Conservation (phyloP, 306 rosid genomes). For the Corylus heterophylla region DNA sequence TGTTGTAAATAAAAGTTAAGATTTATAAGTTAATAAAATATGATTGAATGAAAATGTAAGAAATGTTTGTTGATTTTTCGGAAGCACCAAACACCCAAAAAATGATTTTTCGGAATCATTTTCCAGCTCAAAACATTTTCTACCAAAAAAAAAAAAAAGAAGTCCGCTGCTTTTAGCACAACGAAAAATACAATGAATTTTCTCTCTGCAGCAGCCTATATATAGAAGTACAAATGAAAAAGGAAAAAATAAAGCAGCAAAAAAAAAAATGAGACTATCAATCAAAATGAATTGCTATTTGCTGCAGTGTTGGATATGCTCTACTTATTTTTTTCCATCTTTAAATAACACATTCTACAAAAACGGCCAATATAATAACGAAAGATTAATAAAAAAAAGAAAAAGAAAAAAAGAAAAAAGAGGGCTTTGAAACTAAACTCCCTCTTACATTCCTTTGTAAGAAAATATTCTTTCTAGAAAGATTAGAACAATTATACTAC, state of each 20-base stretch:
- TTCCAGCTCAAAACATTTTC: too few species aligned
- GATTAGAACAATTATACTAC: conserved; percentile 53
- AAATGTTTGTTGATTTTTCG: too few species aligned
- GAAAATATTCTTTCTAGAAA: conserved; percentile 33
- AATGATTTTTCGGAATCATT: too few species aligned
- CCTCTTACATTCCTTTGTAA: conserved; percentile 46
- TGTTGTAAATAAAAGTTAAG: too few species aligned
- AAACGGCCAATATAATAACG: conserved; percentile 27
- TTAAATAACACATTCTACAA: conserved; percentile 47
- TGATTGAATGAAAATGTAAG: too few species aligned
- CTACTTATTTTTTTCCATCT: conserved; percentile 45
- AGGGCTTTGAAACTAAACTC: conserved; percentile 29
- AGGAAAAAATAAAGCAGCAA: neutral
- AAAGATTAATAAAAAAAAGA: neutral
- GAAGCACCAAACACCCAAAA: too few species aligned
- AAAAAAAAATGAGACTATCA: neutral
- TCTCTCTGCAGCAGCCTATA: neutral
- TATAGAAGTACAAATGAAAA: neutral
- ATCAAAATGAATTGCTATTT: conserved; percentile 2
- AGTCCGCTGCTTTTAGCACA: neutral
- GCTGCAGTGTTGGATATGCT: conserved; percentile 12
- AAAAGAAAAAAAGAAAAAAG: conserved; percentile 10
- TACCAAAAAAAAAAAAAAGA: too few species aligned
- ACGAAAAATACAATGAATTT: neutral
- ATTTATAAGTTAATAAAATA: too few species aligned